These are phyloP conservation scores for Hemileia vastatrix DNA, from an alignment of 1,284 basidiomycete species.

Conservation along the genomic window DNA sequence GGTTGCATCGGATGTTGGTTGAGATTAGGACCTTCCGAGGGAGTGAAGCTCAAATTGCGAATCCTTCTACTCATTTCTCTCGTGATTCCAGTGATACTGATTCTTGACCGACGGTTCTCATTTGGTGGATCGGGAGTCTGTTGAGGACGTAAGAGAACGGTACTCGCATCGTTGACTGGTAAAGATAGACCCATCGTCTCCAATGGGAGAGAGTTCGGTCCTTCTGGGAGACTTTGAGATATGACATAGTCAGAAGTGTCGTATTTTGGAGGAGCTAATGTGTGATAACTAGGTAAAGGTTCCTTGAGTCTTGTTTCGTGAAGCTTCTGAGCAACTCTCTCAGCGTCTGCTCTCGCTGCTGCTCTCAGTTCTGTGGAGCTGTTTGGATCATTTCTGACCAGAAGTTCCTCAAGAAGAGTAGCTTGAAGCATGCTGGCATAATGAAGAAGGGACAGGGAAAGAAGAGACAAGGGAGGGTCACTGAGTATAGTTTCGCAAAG, in stretches of 20 bases:
- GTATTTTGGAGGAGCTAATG: neutral
- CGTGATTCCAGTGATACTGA: neutral
- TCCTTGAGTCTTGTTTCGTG: neutral
- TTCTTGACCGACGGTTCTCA: neutral
- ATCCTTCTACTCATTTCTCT: neutral
- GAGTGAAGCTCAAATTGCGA: neutral
- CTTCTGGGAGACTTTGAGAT: neutral
- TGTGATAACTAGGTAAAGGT: neutral
- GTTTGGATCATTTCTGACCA: no score
- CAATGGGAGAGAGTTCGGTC: neutral
- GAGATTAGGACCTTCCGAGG: neutral
- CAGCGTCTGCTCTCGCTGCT: neutral
- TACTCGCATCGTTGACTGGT: neutral
- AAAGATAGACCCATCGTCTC: neutral
- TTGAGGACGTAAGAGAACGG: neutral
- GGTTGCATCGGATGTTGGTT: no score
- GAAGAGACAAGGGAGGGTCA: no score
- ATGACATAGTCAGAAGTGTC: neutral
- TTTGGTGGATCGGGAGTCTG: neutral
- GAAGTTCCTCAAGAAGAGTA: no score
- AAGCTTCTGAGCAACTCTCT: neutral
- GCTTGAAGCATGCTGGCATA: no score
- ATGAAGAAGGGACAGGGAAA: no score
- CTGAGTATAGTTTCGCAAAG: no score
- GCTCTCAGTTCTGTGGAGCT: no score